Evolutionary conservation across 495 filamentous ascomycete genomes (phyloP), one percentile per base, ranked within the genome.

Genomic region (Mycothermus thermophilus): DNA sequence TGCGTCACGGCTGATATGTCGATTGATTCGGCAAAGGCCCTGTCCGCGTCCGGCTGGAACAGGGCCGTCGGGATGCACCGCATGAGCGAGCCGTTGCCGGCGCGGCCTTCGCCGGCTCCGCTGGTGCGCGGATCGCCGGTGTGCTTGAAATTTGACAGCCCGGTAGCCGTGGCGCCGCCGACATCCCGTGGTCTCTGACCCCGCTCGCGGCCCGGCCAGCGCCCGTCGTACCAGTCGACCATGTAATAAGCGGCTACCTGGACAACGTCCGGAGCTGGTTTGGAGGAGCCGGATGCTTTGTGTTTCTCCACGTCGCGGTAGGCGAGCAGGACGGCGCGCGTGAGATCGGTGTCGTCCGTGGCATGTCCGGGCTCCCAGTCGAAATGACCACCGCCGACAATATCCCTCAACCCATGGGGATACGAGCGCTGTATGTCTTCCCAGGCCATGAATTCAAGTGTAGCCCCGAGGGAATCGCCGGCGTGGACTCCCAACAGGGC

Each of bases 401-500:
- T 48, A 27, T 51, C 40, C 14, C 46, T 40, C 6, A 50, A 14
- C 19, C 45, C 46, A 4, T 39, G 5, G 20, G 48, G 54, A 17
- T 47, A 22, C 0, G 28, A 1, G 13, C 2, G 4, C 3, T 25
- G 23, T 40, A 57, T 51, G n/a, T 29, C 1, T 8, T 43, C 40
- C 44, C 46, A 51, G 8, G 44, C 24, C 3, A 25, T n/a, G 35
- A 57, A 57, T 21, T 57, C 54, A 19, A 50, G 20, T 11, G 48
- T 55, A 1, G 54, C 48, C 19, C 54, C 54, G 23, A 57, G 51
- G 23, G 44, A 30, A 34, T 57, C 54, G 41, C 51, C 54, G 0
- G 54, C 51, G 39, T 57, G 54, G 13, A 57, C 43, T 20, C 46
- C 54, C 11, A 57, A 48, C 10, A 57, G 44, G 30, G 51, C 54